phyloP scores from a whole-genome alignment of 2,329 filamentous ascomycete species.

The Fusarium albidum region DNA sequence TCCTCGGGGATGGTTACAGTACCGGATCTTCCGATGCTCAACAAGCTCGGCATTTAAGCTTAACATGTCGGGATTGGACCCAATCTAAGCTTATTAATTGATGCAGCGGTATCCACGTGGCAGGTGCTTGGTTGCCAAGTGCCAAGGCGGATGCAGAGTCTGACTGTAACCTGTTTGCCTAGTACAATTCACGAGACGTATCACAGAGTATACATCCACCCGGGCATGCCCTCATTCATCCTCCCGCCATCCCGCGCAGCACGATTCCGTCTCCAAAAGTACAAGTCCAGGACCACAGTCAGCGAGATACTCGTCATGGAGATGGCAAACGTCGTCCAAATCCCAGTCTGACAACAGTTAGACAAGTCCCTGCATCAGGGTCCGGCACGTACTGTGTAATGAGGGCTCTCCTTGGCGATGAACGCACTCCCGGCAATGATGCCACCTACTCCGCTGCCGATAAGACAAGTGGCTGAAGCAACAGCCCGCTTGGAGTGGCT shows the following conservation, averaged over 20 bases:
- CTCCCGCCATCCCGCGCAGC: neutral
- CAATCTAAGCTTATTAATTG: conserved; percentile 19
- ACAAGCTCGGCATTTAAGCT: conserved; percentile 31
- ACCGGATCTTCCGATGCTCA: no score
- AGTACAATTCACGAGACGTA: no score
- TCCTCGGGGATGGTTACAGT: no score
- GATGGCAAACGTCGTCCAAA: conserved; percentile 14
- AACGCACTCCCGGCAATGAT: conserved; percentile 11
- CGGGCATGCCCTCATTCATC: conserved; percentile 6
- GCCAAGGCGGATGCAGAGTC: no score
- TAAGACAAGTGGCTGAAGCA: conserved; percentile 3
- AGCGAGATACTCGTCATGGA: conserved; percentile 6
- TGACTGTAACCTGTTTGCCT: no score
- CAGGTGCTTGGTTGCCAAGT: conserved; percentile 7
- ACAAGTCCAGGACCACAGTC: neutral
- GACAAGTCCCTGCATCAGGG: no score
- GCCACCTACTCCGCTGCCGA: conserved; percentile 9
- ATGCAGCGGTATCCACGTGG: conserved; percentile 24
- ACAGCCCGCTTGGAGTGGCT: conserved; percentile 14
- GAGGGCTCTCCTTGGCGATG: conserved; percentile 6
- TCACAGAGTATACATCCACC: conserved; percentile 10
- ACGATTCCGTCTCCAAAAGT: conserved; percentile 5
- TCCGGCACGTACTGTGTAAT: conserved; percentile 9
- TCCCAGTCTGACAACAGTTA: neutral
- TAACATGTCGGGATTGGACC: conserved; percentile 14